Conservation (phyloP, 306 rosid genomes). For the Prunus armeniaca region DNA sequence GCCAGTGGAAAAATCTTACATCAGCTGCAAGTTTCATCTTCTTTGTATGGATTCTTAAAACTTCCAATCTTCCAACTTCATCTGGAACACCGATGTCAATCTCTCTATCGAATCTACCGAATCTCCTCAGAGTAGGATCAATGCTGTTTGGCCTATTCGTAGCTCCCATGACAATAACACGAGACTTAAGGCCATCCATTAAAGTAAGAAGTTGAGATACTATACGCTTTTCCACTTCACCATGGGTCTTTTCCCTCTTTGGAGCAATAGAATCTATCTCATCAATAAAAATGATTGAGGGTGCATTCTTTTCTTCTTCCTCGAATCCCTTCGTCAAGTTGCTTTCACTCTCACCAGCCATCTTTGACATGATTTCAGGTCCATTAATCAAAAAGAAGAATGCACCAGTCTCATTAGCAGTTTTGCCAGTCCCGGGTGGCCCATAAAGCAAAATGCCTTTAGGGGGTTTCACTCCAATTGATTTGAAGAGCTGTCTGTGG, state of each 20-base stretch:
- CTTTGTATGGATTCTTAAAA: slow-evolving; percentile 64
- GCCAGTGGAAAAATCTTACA: slow-evolving; percentile 27
- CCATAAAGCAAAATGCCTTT: slow-evolving; percentile 73
- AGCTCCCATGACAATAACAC: slow-evolving; percentile 64
- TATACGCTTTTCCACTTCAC: slow-evolving; percentile 70
- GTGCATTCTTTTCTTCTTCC: slow-evolving; percentile 74
- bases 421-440: slow-evolving; percentile 74
- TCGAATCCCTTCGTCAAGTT: slow-evolving; percentile 72
- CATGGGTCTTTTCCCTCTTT: slow-evolving; percentile 70
- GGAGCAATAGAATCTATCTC: slow-evolving; percentile 74
- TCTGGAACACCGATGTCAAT: slow-evolving; percentile 70
- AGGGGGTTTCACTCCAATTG: slow-evolving; percentile 74
- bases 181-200: slow-evolving; percentile 71
- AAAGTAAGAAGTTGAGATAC: slow-evolving; percentile 71
- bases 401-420: slow-evolving; percentile 76
- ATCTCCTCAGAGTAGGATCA: slow-evolving; percentile 68
- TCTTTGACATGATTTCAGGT: slow-evolving; percentile 72
- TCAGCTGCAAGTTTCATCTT: slow-evolving; percentile 70
- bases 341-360: slow-evolving; percentile 75
- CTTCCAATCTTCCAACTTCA: slow-evolving; percentile 73
- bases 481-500: slow-evolving; percentile 67
- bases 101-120: slow-evolving; percentile 68
- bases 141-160: slow-evolving; percentile 67
- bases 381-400: slow-evolving; percentile 70
- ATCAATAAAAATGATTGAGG: slow-evolving; percentile 68